Percentiles rank a stretch among this genome's conserved stretches.
These are phyloP conservation scores for Onygenales sp. DNA, from an alignment of 2,329 filamentous ascomycete species.

Conservation along the genomic window DNA sequence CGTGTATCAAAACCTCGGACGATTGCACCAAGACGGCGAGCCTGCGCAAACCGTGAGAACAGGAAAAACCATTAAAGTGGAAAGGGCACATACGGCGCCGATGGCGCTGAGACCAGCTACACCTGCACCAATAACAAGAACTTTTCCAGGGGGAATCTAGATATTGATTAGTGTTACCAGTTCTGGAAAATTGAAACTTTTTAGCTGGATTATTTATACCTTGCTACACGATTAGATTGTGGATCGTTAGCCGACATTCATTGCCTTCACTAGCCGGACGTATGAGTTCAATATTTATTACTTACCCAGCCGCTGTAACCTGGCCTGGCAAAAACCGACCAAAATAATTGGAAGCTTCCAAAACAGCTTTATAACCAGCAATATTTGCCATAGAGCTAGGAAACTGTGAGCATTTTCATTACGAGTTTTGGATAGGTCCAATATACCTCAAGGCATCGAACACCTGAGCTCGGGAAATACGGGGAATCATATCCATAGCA, in stretches of 20 bases:
- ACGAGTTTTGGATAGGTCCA: background rate
- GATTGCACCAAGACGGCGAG: slow-evolving; percentile 76
- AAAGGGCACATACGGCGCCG: background rate
- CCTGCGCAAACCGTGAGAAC: slow-evolving; percentile 29
- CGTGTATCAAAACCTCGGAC: slow-evolving; percentile 88
- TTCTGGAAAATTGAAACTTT: background rate
- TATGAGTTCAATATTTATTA: background rate
- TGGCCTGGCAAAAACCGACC: slow-evolving; percentile 82
- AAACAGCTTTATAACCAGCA: slow-evolving; percentile 82
- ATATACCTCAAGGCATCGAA: slow-evolving; percentile 63
- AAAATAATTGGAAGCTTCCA: slow-evolving; percentile 84
- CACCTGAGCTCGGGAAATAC: slow-evolving; percentile 78
- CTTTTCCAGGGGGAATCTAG: slow-evolving; percentile 74
- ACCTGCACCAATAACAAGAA: slow-evolving; percentile 81
- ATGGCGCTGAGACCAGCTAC: slow-evolving; percentile 85
- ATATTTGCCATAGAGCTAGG: slow-evolving; percentile 85
- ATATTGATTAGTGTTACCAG: slow-evolving; percentile 6
- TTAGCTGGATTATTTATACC: slow-evolving; percentile 4
- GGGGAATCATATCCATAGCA: slow-evolving; percentile 87
- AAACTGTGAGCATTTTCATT: background rate
- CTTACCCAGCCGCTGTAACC: slow-evolving; percentile 70
- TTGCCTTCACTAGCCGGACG: background rate
- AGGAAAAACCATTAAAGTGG: background rate
- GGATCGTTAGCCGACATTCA: slow-evolving; percentile 16
- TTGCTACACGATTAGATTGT: slow-evolving; percentile 7